These are phyloP conservation scores for Amauroascus verrucosus DNA, from an alignment of 2,329 filamentous ascomycete genomes.

Conservation along the genomic window DNA sequence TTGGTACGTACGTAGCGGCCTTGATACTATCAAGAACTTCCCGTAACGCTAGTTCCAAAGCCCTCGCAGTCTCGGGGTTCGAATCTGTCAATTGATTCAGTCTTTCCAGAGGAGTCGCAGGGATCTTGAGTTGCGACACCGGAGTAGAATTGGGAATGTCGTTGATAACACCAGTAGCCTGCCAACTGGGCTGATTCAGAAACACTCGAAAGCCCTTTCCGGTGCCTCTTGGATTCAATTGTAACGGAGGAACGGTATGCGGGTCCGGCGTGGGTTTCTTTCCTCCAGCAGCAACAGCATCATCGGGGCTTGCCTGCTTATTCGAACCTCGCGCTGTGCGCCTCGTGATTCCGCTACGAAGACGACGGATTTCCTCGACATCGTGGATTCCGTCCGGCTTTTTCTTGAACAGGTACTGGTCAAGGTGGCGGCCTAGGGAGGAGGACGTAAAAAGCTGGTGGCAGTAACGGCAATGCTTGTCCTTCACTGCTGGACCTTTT, in stretches of 20 bases:
- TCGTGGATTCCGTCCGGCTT: conserved; percentile 90
- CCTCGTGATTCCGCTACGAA: conserved; percentile 76
- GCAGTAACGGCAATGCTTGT: conserved; percentile 82
- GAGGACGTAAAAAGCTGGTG: conserved; percentile 85
- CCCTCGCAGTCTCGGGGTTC: conserved; percentile 64
- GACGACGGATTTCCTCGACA: conserved; percentile 75
- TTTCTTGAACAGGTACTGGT: conserved; percentile 86
- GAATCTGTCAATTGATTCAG: conserved; percentile 14
- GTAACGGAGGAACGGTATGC: conserved; percentile 21
- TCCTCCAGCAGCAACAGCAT: too few species aligned
- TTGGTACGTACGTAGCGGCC: conserved; percentile 79
- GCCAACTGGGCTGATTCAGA: conserved; percentile 60
- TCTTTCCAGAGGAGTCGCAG: conserved; percentile 10
- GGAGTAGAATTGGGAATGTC: conserved; percentile 45
- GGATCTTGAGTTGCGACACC: conserved; percentile 19
- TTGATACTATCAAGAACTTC: conserved; percentile 73
- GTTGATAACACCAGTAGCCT: conserved; percentile 67
- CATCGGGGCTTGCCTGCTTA: conserved; percentile 53
- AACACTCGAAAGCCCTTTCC: conserved; percentile 36
- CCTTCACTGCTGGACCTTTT: conserved; percentile 54
- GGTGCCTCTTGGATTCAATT: conserved; percentile 27
- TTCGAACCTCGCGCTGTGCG: conserved; percentile 64
- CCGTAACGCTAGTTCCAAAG: conserved; percentile 72
- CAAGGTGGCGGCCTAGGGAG: conserved; percentile 82
- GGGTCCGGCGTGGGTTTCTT: conserved; percentile 5